A percentile compares a stretch with the other conserved stretches of the same genome.
Evolutionary conservation across 495 filamentous ascomycete species (phyloP).

Genomic region (Parmelia sp.): DNA sequence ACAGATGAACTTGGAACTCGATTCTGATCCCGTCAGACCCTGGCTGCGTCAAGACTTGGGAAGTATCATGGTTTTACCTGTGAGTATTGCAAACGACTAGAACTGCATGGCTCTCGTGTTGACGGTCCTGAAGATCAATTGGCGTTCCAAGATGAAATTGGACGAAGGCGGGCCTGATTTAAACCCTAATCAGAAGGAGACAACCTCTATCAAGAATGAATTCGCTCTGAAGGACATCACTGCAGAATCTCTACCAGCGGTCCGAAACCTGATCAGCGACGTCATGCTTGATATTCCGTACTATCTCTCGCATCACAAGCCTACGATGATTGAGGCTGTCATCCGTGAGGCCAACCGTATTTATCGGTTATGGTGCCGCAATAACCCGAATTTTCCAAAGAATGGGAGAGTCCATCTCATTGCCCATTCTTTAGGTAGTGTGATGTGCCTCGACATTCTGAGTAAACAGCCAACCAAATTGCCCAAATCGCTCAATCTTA

Average conservation of each 20-base stretch:
- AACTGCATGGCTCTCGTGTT: background rate
- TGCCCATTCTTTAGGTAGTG: slow-evolving; percentile 87
- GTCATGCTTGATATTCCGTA: slow-evolving; percentile 98
- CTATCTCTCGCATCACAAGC: slow-evolving; percentile 91
- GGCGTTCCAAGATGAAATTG: slow-evolving; percentile 78
- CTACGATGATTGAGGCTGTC: slow-evolving; percentile 86
- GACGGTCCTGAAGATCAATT: slow-evolving; percentile 52
- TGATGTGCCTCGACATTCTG: slow-evolving; percentile 87
- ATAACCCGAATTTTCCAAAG: slow-evolving; percentile 80
- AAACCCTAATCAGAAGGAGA: slow-evolving; percentile 33
- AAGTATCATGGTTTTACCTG: slow-evolving; percentile 65
- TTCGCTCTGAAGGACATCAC: slow-evolving; percentile 87
- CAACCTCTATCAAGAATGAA: slow-evolving; percentile 50
- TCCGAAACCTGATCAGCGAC: slow-evolving; percentile 86
- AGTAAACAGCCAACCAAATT: slow-evolving; percentile 74
- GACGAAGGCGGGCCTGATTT: slow-evolving; percentile 60
- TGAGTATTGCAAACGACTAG: slow-evolving; percentile 28
- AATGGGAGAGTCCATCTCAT: slow-evolving; percentile 83
- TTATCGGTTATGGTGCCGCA: slow-evolving; percentile 84
- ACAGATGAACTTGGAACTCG: slow-evolving; percentile 76
- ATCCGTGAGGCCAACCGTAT: slow-evolving; percentile 90
- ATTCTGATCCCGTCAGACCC: slow-evolving; percentile 61
- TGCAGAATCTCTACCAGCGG: slow-evolving; percentile 77
- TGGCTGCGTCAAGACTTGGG: slow-evolving; percentile 65
- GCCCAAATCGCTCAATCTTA: slow-evolving; percentile 48